A percentile compares a stretch with the other conserved stretches of the same genome.
phyloP scores from a whole-genome alignment of 148 eudicot species.

The Spergularia bocconei region DNA sequence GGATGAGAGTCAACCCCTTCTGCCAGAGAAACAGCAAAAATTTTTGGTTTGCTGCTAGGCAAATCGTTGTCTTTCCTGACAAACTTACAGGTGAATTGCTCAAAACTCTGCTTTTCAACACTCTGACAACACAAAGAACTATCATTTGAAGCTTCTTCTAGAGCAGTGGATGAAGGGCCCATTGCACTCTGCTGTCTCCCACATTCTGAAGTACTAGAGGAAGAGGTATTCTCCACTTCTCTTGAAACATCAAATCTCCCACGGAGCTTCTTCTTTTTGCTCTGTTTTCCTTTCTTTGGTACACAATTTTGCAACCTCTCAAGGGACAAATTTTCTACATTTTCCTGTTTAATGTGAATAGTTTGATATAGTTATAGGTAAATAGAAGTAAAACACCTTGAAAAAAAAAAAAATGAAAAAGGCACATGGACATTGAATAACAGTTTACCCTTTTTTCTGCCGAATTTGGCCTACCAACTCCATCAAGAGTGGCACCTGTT shows the following conservation, averaged over 20 bases:
- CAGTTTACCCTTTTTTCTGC: conserved; percentile 27
- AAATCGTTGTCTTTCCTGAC: conserved; percentile 22
- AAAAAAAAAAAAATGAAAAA: neutral
- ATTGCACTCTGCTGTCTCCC: conserved; percentile 26
- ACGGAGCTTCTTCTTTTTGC: conserved; percentile 48
- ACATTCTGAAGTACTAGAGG: conserved; percentile 31
- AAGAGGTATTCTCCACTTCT: conserved; percentile 37
- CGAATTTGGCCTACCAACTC: conserved; percentile 32
- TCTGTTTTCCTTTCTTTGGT: conserved; percentile 61
- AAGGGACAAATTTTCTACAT: conserved; percentile 27
- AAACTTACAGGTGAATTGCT: conserved; percentile 18
- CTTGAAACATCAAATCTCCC: conserved; percentile 31
- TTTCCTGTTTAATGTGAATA: conserved; percentile 46
- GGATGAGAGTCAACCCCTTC: conserved; percentile 24
- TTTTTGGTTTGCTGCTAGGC: conserved; percentile 26
- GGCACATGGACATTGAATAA: neutral
- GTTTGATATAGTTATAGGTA: neutral
- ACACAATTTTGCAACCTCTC: conserved; percentile 43
- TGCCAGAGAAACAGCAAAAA: conserved; percentile 23
- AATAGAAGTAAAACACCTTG: neutral
- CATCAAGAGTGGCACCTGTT: conserved; percentile 29
- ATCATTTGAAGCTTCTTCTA: conserved; percentile 23
- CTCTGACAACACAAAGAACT: conserved; percentile 27
- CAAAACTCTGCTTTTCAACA: conserved; percentile 22
- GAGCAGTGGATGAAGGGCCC: conserved; percentile 28